Percentiles rank a stretch among this genome's conserved stretches.
Conservation (phyloP, 371 early-diverging fungal species). For the Apophysomyces trapeziformis region DNA sequence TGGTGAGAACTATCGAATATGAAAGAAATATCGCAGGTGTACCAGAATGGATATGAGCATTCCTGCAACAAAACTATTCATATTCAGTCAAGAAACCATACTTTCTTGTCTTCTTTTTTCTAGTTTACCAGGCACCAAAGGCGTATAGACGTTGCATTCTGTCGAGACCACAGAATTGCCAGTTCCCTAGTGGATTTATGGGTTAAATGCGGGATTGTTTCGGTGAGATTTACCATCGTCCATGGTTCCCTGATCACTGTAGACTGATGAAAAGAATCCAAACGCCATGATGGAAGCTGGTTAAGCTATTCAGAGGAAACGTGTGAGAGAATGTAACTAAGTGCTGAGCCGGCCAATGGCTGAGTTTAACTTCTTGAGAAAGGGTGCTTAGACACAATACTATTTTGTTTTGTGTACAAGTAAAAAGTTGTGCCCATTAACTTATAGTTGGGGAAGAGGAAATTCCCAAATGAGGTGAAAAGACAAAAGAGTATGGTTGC, state of each 20-base stretch:
- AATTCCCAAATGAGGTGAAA: too few relatives aligned
- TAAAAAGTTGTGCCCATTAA: too few relatives aligned
- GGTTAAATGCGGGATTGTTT: neutral
- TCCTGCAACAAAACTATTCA: conserved; percentile 68
- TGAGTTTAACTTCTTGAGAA: neutral
- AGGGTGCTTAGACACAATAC: too few relatives aligned
- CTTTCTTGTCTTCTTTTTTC: neutral
- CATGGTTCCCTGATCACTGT: conserved; percentile 51
- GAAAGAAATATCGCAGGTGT: conserved; percentile 18
- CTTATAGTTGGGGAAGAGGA: too few relatives aligned
- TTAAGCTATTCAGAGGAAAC: neutral
- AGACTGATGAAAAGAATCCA: conserved; percentile 50
- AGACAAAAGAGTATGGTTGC: too few relatives aligned
- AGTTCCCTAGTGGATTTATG: conserved; percentile 32
- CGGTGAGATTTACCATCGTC: conserved; percentile 43
- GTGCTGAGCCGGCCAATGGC: neutral
- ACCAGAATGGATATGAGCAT: conserved; percentile 78
- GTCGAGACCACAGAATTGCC: conserved; percentile 64
- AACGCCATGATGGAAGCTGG: conserved; percentile 34
- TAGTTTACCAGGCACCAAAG: conserved; percentile 75
- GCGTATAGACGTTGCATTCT: conserved; percentile 89
- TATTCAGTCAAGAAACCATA: conserved; percentile 13
- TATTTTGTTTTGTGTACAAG: too few relatives aligned
- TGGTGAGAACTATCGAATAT: neutral
- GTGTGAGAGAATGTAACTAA: neutral